These are phyloP conservation scores for Actinidia polygama DNA, from an alignment of 179 eudicot species.

Conservation along the genomic window DNA sequence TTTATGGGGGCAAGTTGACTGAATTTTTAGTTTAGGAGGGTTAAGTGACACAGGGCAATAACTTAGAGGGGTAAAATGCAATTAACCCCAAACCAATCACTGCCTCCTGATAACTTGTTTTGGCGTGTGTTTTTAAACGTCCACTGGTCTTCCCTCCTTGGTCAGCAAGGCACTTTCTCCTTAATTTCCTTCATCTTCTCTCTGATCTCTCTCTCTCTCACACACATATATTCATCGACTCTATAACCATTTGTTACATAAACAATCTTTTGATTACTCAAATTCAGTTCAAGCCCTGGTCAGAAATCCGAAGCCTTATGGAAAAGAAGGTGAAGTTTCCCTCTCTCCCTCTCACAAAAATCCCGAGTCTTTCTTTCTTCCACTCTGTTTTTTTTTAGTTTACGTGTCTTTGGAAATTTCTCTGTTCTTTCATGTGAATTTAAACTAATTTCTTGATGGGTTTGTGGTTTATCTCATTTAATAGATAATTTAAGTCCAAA, in stretches of 20 bases:
- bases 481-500: background rate
- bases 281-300: background rate
- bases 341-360: background rate
- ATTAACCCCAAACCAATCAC: no score
- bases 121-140: no score
- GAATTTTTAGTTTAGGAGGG: no score
- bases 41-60: no score
- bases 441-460: no score
- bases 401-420: background rate
- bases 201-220: background rate
- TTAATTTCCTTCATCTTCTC: background rate
- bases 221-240: background rate
- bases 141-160: background rate
- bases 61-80: no score
- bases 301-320: background rate
- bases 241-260: no score
- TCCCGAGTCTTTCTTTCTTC: no score
- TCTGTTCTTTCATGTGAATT: no score
- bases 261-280: background rate
- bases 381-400: background rate
- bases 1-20: no score
- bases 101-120: no score
- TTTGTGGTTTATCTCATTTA: no score
- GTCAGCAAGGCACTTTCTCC: background rate
- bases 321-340: constrained; percentile 14